These are phyloP conservation scores for Hymenoscyphus occultus DNA, from an alignment of 2,329 filamentous ascomycete species.

Conservation along the genomic window DNA sequence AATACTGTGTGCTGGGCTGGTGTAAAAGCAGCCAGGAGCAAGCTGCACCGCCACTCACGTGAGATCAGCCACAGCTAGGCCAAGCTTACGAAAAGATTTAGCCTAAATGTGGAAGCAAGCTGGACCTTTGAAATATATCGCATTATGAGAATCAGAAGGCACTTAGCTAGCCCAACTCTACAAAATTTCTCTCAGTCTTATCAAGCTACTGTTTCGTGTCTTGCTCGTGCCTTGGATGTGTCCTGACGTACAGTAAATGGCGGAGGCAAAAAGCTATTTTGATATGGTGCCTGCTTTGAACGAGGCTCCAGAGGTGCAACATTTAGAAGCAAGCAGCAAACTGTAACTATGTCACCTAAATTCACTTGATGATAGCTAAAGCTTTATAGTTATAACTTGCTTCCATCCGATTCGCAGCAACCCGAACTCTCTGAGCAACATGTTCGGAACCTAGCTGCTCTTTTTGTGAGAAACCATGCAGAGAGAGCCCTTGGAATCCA, in stretches of 20 bases:
- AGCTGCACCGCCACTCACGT: too few species aligned
- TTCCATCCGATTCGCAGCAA: background rate
- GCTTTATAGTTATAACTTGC: background rate
- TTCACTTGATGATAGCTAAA: background rate
- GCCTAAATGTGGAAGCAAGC: background rate
- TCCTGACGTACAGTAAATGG: background rate
- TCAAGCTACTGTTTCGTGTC: background rate
- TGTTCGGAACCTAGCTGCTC: background rate
- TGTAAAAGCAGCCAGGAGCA: too few species aligned
- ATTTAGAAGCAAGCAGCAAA: background rate
- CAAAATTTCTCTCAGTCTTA: too few species aligned
- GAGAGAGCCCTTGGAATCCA: background rate
- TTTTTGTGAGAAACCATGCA: background rate
- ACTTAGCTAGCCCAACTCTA: background rate
- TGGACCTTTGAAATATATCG: background rate
- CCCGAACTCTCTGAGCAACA: background rate
- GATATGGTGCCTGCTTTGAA: background rate
- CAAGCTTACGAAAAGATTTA: too few species aligned
- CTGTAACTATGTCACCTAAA: background rate
- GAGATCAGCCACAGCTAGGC: too few species aligned
- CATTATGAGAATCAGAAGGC: background rate
- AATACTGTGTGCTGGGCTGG: too few species aligned
- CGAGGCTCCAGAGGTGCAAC: background rate
- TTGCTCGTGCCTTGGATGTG: background rate
- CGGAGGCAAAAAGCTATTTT: background rate